Evolutionary conservation across 2,329 filamentous ascomycete species (phyloP), one percentile per base, ranked within the genome.

Genomic region (Paracamarosporium sp.): DNA sequence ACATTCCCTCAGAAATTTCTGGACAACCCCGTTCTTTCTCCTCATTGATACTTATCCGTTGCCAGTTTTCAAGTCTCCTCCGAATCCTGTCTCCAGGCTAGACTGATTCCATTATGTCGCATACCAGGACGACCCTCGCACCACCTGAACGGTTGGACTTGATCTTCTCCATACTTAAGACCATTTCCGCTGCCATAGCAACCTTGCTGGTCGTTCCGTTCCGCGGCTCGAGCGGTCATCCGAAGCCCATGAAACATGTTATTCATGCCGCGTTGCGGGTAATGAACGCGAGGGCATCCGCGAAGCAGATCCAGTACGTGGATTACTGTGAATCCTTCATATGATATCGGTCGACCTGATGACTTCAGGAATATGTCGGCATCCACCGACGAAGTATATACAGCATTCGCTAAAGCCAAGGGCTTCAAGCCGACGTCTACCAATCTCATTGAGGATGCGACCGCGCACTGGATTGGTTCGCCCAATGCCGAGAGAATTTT

Each of bases 161-260:
- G n/a, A 8, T 56, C 36, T 50, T 56, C 45, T 56, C 53, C 46
- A 35, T 56, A 36, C 46, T 56, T n/a, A 56, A 56, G 27, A 50
- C 53, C 25, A 50, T 56, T 36, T 50, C 46, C 36, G 25, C 45
- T 25, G 45, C 28, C 35, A 35, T 56, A 40, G 36, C 50, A 46
- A n/a, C n/a, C n/a, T n/a, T n/a, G n/a, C n/a, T n/a, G n/a, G n/a
- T n/a, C n/a, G n/a, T n/a, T n/a, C n/a, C n/a, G n/a, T n/a, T n/a
- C n/a, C n/a, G n/a, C n/a, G n/a, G n/a, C n/a, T n/a, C n/a, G n/a
- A n/a, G n/a, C n/a, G n/a, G n/a, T n/a, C n/a, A n/a, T n/a, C n/a
- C n/a, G n/a, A n/a, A n/a, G n/a, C n/a, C n/a, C n/a, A n/a, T 33
- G 31, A 55, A 55, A 31, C 53, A 55, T 50, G 53, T 55, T 40